These are phyloP conservation scores for Brassica napus DNA, from an alignment of 345 rosid genomes.

Conservation along the genomic window DNA sequence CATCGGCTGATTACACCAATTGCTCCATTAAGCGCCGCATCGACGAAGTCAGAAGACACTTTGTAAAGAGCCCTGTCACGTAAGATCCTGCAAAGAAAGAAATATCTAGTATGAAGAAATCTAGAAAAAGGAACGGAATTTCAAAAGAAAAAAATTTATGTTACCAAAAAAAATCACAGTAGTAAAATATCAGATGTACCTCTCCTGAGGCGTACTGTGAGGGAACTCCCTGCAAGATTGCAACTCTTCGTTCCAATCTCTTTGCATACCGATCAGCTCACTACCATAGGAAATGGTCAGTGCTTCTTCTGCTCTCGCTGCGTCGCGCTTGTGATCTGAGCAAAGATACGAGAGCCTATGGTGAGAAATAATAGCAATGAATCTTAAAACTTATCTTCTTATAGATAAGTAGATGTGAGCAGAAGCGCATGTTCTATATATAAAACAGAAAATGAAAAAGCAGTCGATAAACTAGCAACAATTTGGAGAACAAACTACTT, in stretches of 20 bases:
- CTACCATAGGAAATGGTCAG: constrained; percentile 95
- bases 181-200: constrained; percentile 48
- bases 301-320: constrained; percentile 96
- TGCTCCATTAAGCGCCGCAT: constrained; percentile 93
- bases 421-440: not conserved
- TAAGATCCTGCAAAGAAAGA: constrained; percentile 67
- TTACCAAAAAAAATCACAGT: not conserved
- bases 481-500: not conserved
- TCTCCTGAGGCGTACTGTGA: constrained; percentile 86
- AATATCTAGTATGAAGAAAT: not conserved
- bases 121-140: not conserved
- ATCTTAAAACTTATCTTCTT: constrained; percentile 7
- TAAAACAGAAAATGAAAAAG: not conserved
- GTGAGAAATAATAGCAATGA: constrained; percentile 15
- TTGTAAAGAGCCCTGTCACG: constrained; percentile 98
- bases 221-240: constrained; percentile 99
- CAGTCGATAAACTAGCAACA: not conserved
- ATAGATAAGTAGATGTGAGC: constrained; percentile 3
- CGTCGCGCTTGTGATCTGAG: constrained; percentile 90
- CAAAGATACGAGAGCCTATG: constrained; percentile 23
- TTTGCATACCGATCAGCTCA: constrained; percentile 98
- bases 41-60: constrained; percentile 98
- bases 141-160: not conserved
- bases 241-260: constrained; percentile 99
- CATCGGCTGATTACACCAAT: constrained; percentile 96